Evolutionary conservation across 169 alveolate genomes (phyloP), one percentile per base, ranked within the genome.

Genomic region (Plasmodium sp.): DNA sequence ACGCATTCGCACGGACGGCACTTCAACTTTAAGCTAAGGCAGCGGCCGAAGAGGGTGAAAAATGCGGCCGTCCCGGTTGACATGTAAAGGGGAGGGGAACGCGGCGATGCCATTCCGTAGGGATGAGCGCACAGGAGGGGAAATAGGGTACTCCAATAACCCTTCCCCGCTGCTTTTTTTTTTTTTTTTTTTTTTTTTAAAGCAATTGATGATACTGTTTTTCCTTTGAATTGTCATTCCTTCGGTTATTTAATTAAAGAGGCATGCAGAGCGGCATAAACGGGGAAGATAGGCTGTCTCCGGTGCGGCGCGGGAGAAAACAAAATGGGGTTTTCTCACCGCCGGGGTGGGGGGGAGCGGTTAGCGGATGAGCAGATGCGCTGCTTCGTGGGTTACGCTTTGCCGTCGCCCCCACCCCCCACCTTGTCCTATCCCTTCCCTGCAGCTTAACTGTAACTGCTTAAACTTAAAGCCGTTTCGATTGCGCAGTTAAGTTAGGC

Each of bases 1-100:
- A 67, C 80, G 3, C 67, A 81, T 22, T 91, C 95, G 22, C 82
- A 71, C 31, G 83, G 92, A n/a, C 45, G 95, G 43, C 54, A 91
- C 31, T 91, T 83, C 51, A 91, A 91, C 75, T 91, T 91, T 77
- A 91, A 91, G 74, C 18, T 91, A 45, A 84, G 95, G 22, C 95
- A 91, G 72, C 71, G 95, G 83, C 92, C 95, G 7, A 91, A 91
- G 77, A 33, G 95, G 10, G 54, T 77, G 54, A 91, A 91, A 91
- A 91, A 91, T 33, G 39, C 27, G 14, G 41, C 93, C 12, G 33
- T 74, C 33, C 77, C 92, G 39, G 83, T 33, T 22, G 51, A 67
- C 12, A 67, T 18, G 77, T 18, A 14, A 67, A 67, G 77, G 77
- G 77, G 77, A 10, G 75, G 75, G 75, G n/a, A 31, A 31, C n/a